Percentiles rank a stretch among this genome's conserved stretches.
Conservation (phyloP, 768 basidiomycete species). For the Tulasnella sp. region DNA sequence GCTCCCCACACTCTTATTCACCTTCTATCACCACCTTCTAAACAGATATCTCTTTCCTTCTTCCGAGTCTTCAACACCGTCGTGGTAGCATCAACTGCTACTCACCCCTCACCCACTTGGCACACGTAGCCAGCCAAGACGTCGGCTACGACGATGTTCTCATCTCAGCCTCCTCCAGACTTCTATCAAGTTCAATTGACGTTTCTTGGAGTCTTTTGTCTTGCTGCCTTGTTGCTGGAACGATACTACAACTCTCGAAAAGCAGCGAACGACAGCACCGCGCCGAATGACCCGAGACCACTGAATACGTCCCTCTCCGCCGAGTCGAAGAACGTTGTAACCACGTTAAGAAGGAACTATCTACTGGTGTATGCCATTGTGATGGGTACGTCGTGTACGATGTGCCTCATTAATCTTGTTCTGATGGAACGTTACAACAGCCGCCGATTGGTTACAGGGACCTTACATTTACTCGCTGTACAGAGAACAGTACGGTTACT, state of each 20-base stretch:
- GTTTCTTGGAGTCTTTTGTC: constrained; percentile 3
- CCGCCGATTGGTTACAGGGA: constrained; percentile 69
- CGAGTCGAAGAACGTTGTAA: background rate
- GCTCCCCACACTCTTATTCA: too few relatives aligned
- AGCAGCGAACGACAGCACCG: background rate
- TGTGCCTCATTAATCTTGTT: background rate
- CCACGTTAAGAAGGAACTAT: constrained; percentile 33
- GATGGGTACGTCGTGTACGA: constrained; percentile 40
- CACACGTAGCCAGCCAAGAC: too few relatives aligned
- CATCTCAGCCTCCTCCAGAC: constrained; percentile 3
- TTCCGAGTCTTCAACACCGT: too few relatives aligned
- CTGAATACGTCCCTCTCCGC: background rate
- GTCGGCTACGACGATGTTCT: background rate
- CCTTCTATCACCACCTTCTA: too few relatives aligned
- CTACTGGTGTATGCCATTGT: constrained; percentile 57
- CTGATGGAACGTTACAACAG: constrained; percentile 26
- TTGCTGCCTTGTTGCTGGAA: constrained; percentile 4
- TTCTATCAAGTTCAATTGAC: constrained; percentile 14
- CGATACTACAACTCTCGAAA: constrained; percentile 3
- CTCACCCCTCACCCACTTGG: too few relatives aligned
- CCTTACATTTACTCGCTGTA: constrained; percentile 70
- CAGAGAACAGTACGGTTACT: constrained; percentile 49
- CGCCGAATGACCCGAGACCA: background rate
- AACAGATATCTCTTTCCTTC: too few relatives aligned
- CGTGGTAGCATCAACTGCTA: too few relatives aligned